Percentiles rank a stretch among this genome's conserved stretches.
Evolutionary conservation across 306 rosid genomes (phyloP).

Genomic region (Prunus fruticosa): DNA sequence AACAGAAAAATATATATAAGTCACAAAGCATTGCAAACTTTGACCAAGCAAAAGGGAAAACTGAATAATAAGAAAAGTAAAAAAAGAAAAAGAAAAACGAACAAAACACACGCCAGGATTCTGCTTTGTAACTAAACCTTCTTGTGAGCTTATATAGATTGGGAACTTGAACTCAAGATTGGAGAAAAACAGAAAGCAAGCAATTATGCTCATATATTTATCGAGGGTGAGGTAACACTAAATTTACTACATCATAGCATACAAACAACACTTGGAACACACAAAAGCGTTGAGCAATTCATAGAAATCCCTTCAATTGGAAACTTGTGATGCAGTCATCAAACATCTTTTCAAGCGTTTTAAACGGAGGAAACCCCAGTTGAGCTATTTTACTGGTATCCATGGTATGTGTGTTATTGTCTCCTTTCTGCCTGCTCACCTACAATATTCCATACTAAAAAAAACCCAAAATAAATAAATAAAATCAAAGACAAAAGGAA

Average conservation of each 20-base stretch:
- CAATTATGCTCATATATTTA: too few species aligned
- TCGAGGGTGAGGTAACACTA: not conserved
- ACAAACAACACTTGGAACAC: not conserved
- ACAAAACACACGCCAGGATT: not conserved
- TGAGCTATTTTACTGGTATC: constrained; percentile 61
- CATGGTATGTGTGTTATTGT: constrained; percentile 57
- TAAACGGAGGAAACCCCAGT: constrained; percentile 65
- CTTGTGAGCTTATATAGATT: too few species aligned
- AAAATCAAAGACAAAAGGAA: not conserved
- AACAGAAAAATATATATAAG: not conserved
- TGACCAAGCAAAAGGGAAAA: not conserved
- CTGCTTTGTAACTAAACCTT: not conserved
- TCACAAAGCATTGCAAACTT: not conserved
- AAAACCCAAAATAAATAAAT: too few species aligned
- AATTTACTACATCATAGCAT: not conserved
- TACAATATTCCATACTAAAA: constrained; percentile 8
- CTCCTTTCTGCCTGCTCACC: constrained; percentile 63
- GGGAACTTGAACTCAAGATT: too few species aligned
- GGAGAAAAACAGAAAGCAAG: too few species aligned
- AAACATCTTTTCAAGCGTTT: constrained; percentile 65
- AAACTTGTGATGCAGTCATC: constrained; percentile 79
- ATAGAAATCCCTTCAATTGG: constrained; percentile 56
- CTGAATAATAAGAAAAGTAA: not conserved
- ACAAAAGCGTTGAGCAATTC: not conserved
- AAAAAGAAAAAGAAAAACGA: not conserved